phyloP scores from a whole-genome alignment of 306 rosid genomes.

The Prunus mira region DNA sequence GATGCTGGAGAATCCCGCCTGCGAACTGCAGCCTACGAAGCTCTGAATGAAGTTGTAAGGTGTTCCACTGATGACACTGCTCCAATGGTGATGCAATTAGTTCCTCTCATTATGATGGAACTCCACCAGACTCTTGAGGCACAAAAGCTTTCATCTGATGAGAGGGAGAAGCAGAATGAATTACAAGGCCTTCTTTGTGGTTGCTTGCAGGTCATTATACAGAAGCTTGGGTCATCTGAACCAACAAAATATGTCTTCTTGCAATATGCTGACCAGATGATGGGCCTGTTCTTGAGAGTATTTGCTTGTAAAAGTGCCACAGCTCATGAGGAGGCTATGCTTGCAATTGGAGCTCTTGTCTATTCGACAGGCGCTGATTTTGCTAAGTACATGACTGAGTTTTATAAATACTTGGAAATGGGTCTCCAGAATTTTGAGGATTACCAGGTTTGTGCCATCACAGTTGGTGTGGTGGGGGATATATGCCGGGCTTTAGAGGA shows the following conservation, averaged over 20 bases:
- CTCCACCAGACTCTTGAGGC: constrained; percentile 79
- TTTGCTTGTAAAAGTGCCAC: constrained; percentile 91
- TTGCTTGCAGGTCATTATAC: constrained; percentile 92
- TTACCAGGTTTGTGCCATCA: constrained; percentile 92
- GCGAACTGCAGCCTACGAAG: constrained; percentile 91
- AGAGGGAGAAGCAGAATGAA: constrained; percentile 72
- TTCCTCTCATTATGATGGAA: constrained; percentile 75
- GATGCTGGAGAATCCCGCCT: constrained; percentile 92
- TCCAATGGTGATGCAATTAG: constrained; percentile 70
- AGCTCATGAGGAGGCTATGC: constrained; percentile 99
- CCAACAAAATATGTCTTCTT: constrained; percentile 60
- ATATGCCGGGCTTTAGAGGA: constrained; percentile 90
- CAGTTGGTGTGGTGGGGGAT: constrained; percentile 95
- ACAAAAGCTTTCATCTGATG: constrained; percentile 67
- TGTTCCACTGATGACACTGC: constrained; percentile 88
- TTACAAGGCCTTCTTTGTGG: constrained; percentile 97
- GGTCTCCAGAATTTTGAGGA: constrained; percentile 97
- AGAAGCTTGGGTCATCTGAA: constrained; percentile 83
- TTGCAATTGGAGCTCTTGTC: constrained; percentile 95
- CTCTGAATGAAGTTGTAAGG: constrained; percentile 90
- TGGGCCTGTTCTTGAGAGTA: constrained; percentile 78
- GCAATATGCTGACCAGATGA: constrained; percentile 88
- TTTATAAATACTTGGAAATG: constrained; percentile 76
- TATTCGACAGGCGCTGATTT: constrained; percentile 77
- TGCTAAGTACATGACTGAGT: constrained; percentile 78